phyloP scores from a whole-genome alignment of 176 grass and related monocot species.

The Elymus sibiricus region DNA sequence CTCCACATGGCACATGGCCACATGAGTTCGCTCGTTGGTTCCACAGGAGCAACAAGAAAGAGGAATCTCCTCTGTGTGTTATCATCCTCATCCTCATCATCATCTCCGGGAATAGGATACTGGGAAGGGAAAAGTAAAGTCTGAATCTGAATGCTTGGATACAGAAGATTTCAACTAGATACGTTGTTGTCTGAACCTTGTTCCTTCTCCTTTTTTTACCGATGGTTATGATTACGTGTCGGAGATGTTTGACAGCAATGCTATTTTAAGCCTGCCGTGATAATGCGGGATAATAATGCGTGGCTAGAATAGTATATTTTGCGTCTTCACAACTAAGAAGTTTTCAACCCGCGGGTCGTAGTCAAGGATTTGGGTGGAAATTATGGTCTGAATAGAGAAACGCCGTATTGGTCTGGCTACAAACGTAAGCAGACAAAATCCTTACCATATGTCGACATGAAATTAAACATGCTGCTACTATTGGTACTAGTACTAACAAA shows the following conservation, averaged over 20 bases:
- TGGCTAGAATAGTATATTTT: neutral
- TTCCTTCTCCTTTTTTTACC: neutral
- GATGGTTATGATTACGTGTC: neutral
- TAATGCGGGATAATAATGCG: conserved; percentile 27
- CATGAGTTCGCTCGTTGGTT: conserved; percentile 25
- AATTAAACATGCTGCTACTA: neutral
- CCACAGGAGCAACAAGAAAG: neutral
- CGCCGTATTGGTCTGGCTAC: neutral
- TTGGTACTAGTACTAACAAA: too few relatives aligned
- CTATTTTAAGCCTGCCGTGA: conserved; percentile 25
- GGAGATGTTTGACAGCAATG: conserved; percentile 35
- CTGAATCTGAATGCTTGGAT: neutral
- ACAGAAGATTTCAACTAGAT: conserved; percentile 25
- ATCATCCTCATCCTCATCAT: neutral
- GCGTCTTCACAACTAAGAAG: neutral
- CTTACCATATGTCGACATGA: conserved; percentile 6
- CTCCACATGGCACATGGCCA: conserved; percentile 31
- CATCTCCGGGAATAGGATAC: neutral
- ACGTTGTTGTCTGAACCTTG: conserved; percentile 10
- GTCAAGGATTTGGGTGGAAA: conserved; percentile 37
- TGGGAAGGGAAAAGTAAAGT: neutral
- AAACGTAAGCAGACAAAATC: neutral
- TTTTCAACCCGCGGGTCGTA: conserved; percentile 10
- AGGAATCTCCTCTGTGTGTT: conserved; percentile 9
- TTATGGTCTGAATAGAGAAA: neutral